Base-by-base conservation (phyloP, 768 basidiomycete species). In the Lactarius evosmus region DNA sequence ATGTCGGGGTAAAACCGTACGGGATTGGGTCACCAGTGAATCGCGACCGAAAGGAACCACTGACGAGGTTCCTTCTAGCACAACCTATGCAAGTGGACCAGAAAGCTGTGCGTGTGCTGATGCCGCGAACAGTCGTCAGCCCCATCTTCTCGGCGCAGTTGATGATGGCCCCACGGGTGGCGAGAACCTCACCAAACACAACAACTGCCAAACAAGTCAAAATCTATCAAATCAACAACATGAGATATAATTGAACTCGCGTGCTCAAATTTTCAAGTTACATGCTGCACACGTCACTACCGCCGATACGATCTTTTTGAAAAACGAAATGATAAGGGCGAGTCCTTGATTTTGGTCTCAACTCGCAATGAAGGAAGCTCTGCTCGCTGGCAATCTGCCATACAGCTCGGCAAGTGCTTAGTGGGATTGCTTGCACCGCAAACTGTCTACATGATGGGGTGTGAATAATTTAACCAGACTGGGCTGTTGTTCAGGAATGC, bases 11-110 rank as follows among this genome's bases (percentile, higher is more conserved):
- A 41, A 17, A 17, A 36, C 7, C n/a, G 17, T 17, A 25, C 6
- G 19, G n/a, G 11, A n/a, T n/a, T 4, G n/a, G 14, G 25, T 57
- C 46, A 65, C 59, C 58, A 25, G 51, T 51, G 30, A 14, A 51
- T 52, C 33, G 46, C 22, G 46, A 36, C 22, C 7, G 59, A 17
- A 16, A 38, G 7, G 7, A 27, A 19, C 25, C 29, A 8, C 25
- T 22, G 7, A 27, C 29, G 22, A 56, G 58, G n/a, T 6, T 34
- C 30, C 44, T 27, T 25, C 22, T 32, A 40, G 49, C 7, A 54
- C 27, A 49, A 29, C 12, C 16, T 16, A 46, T 17, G 29, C 29
- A 40, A 19, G 53, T 17, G 17, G 29, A 17, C 32, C 34, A 50
- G 19, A n/a, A 17, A 34, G 33, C 34, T 38, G 46, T 12, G 25